These are phyloP conservation scores for Aureobasidium zeae DNA, from an alignment of 2,329 filamentous ascomycete genomes.

Conservation along the genomic window DNA sequence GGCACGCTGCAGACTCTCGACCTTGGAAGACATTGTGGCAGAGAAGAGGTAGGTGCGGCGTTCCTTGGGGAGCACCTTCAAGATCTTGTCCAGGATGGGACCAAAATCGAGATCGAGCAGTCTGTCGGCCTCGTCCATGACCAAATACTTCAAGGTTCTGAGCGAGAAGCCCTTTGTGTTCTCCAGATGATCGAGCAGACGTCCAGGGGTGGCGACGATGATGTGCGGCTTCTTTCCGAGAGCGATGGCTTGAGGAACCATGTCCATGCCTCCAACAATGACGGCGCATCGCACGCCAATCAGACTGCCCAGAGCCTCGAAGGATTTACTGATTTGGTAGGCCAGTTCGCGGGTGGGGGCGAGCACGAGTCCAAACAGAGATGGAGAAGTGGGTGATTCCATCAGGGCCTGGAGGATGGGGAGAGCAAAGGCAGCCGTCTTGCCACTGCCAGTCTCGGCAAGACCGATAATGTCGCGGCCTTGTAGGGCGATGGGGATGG, in stretches of 20 bases:
- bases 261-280: slow-evolving; percentile 80
- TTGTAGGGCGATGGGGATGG: slow-evolving; percentile 71
- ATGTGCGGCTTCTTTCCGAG: slow-evolving; percentile 91
- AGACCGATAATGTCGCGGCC: slow-evolving; percentile 84
- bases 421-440: slow-evolving; percentile 89
- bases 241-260: slow-evolving; percentile 84
- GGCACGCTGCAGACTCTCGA: slow-evolving; percentile 85
- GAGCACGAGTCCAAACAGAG: slow-evolving; percentile 81
- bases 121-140: slow-evolving; percentile 91
- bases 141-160: slow-evolving; percentile 71
- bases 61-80: slow-evolving; percentile 68
- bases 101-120: slow-evolving; percentile 92
- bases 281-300: slow-evolving; percentile 84
- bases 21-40: slow-evolving; percentile 87
- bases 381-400: slow-evolving; percentile 73
- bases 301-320: slow-evolving; percentile 76
- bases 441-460: slow-evolving; percentile 91
- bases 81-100: slow-evolving; percentile 81
- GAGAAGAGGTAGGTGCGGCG: slow-evolving; percentile 81
- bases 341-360: slow-evolving; percentile 91
- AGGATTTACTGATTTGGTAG: slow-evolving; percentile 78
- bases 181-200: slow-evolving; percentile 83
- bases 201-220: slow-evolving; percentile 82
- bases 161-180: slow-evolving; percentile 95
- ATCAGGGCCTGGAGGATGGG: slow-evolving; percentile 88